Base-by-base conservation (phyloP, 192 early-diverging fungal species). In the Coemansia furcata region DNA sequence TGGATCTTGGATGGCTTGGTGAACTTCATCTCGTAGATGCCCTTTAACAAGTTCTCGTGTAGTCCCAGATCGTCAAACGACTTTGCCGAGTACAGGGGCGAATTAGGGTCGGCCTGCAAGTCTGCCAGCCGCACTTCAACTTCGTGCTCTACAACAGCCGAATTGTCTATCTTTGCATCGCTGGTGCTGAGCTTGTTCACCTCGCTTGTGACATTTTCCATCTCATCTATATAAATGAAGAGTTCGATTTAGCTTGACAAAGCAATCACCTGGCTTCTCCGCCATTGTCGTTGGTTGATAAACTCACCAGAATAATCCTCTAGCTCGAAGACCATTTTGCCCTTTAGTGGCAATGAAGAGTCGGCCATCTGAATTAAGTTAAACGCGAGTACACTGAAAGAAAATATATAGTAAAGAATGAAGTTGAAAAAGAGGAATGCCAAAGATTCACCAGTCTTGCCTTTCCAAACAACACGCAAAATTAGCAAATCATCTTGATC, bases 1-100 rank as follows among this genome's bases (percentile, higher is more conserved):
- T 99, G 97, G 74, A 99, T 97, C 72, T 96, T 96, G 17, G 94
- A 96, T 2, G 97, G 97, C 68, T 89, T 88, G 54, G 91, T 86
- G 72, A 95, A 99, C 52, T 91, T 91, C 94, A 96, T 95, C 65
- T 84, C 89, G 86, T 97, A 99, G 30, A 99, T 57, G 50, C 95
- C 95, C 76, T 96, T 94, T 58, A 97, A 85, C 43, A 99, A 75
- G 33, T 97, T 88, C 38, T 80, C 85, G 63, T 86, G 87, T 84
- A 94, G 75, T 4, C 89, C 88, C 33, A 94, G 82, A 35, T 93
- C 86, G 39, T 91, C 89, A 67, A 92, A 93, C 33, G 88, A 88
- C 66, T 91, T 91, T 39, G 84, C 89, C 55, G 92, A 91, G 76
- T 90, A 94, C 49, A 97, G 84, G 10, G 91, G 88, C 58, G 85